Percentiles rank a stretch among this genome's conserved stretches.
These are phyloP conservation scores for Gonium pectorale DNA, from an alignment of 139 green algal genomes.

Conservation along the genomic window DNA sequence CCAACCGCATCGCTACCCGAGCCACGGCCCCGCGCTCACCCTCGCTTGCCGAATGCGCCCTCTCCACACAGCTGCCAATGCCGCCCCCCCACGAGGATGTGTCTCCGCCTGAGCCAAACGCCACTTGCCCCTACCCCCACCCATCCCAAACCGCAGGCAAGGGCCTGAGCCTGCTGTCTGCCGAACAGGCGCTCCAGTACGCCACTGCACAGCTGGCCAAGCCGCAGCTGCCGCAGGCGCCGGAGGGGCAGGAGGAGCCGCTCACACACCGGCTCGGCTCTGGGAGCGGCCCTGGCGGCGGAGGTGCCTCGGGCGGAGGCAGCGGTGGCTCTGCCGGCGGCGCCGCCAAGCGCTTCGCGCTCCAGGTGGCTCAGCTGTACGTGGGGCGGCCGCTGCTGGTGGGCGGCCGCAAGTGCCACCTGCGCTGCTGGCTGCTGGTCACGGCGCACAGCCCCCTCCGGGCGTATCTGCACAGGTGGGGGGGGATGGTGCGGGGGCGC, in stretches of 20 bases:
- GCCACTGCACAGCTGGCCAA: not conserved
- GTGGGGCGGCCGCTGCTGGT: constrained; percentile 58
- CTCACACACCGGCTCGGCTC: not conserved
- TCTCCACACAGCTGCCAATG: too few species aligned
- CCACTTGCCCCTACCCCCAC: too few species aligned
- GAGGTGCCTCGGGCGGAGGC: too few species aligned
- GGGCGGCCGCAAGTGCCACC: constrained; percentile 65
- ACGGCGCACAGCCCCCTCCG: constrained; percentile 52
- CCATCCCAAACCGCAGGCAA: constrained; percentile 54
- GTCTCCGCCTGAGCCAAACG: too few species aligned
- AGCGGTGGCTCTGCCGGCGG: too few species aligned
- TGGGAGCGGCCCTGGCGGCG: not conserved
- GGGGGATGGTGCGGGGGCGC: too few species aligned
- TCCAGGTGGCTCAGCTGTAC: constrained; percentile 70
- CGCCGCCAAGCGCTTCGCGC: not conserved
- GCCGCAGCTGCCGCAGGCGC: not conserved
- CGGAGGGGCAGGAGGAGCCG: not conserved
- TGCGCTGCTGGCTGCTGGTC: constrained; percentile 72
- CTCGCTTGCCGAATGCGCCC: too few species aligned
- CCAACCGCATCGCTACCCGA: too few species aligned
- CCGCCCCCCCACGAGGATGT: too few species aligned
- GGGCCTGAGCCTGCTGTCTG: constrained; percentile 55
- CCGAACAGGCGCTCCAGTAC: constrained; percentile 32
- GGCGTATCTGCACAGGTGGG: constrained; percentile 62
- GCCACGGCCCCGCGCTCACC: too few species aligned